Conservation (phyloP, 306 rosid genomes). For the Cucurbita ficifolia region DNA sequence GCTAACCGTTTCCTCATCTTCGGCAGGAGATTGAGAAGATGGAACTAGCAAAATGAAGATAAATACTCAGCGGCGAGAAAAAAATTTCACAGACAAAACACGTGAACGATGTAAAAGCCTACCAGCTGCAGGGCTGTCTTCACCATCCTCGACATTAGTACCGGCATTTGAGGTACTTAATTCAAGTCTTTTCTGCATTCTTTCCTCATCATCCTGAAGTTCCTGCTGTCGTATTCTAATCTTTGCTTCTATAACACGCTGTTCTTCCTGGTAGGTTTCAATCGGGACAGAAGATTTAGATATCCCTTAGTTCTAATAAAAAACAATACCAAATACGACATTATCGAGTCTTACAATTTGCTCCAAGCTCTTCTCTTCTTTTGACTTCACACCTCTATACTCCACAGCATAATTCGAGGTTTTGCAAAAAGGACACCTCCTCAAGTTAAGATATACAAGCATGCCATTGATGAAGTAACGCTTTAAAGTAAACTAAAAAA, state of each 20-base stretch:
- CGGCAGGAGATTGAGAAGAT: conserved; percentile 45
- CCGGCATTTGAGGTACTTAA: conserved; percentile 32
- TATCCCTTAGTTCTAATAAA: not conserved
- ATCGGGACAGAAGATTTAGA: conserved; percentile 5
- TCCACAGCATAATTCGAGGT: conserved; percentile 88
- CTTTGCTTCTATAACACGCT: conserved; percentile 96
- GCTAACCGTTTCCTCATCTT: conserved; percentile 52
- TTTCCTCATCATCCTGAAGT: conserved; percentile 79
- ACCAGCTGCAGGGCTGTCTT: conserved; percentile 57
- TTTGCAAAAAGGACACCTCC: conserved; percentile 94
- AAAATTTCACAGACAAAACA: not conserved
- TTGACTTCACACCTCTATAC: conserved; percentile 85
- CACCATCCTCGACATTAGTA: conserved; percentile 31
- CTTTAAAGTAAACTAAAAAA: not conserved
- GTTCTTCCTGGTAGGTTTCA: conserved; percentile 57
- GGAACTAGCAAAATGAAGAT: conserved; percentile 24
- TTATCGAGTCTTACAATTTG: conserved; percentile 58
- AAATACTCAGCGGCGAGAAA: not conserved
- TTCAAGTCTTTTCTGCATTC: conserved; percentile 69
- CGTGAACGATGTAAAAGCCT: not conserved
- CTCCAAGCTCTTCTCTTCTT: conserved; percentile 88
- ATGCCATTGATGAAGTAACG: not conserved
- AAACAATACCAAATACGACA: conserved; percentile 2
- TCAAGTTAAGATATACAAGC: conserved; percentile 42
- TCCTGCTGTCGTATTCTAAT: conserved; percentile 87